These are phyloP conservation scores for Spizellomyces punctatus DNA, from an alignment of 192 early-diverging fungal species.

Conservation along the genomic window DNA sequence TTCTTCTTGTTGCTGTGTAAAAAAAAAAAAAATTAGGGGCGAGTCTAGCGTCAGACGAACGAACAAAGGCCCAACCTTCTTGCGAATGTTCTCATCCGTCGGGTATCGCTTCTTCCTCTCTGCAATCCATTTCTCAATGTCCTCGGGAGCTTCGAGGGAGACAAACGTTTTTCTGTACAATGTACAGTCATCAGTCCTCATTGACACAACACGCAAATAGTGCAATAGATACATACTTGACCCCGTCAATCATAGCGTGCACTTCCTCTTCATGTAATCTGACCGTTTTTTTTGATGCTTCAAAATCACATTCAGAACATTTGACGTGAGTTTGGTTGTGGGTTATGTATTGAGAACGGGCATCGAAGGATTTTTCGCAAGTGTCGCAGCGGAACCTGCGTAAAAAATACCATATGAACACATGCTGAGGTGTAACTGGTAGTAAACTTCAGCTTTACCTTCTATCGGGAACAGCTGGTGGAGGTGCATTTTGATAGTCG, in stretches of 20 bases:
- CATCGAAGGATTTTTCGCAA: slow-evolving; percentile 38
- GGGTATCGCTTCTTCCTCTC: slow-evolving; percentile 81
- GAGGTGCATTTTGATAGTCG: neutral
- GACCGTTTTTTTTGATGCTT: slow-evolving; percentile 33
- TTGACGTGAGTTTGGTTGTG: slow-evolving; percentile 39
- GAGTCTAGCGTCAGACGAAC: no score
- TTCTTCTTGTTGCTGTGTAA: neutral
- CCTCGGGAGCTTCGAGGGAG: slow-evolving; percentile 56
- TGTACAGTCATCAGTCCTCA: neutral
- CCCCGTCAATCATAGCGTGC: slow-evolving; percentile 32
- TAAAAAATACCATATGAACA: no score
- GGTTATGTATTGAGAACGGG: slow-evolving; percentile 18
- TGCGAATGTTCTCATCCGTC: slow-evolving; percentile 64
- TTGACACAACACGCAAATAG: neutral
- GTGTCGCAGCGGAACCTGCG: slow-evolving; percentile 23
- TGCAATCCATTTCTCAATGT: slow-evolving; percentile 80
- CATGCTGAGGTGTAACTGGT: no score
- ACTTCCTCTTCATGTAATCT: slow-evolving; percentile 31
- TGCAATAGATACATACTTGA: slow-evolving; percentile 3
- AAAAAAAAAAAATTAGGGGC: no score
- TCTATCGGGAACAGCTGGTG: neutral
- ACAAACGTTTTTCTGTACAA: neutral
- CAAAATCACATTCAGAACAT: slow-evolving; percentile 43
- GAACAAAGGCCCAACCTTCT: neutral
- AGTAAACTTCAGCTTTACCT: neutral